Conservation (phyloP, 1,139 yeast genomes). For the Debaryomycetaceae sp. region DNA sequence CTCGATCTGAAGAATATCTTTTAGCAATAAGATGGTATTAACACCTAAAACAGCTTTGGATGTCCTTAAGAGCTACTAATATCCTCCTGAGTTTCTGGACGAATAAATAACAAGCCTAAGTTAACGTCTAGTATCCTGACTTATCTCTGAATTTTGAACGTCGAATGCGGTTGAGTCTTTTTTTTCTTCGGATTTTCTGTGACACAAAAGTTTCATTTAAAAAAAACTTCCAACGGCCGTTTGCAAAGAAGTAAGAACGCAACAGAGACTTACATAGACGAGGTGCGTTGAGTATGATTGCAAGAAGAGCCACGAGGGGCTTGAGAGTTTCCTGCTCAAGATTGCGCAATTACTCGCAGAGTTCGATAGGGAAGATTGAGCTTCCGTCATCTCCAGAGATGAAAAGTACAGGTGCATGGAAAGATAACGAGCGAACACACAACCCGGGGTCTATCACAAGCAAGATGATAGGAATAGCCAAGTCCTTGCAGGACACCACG, state of each 20-base stretch:
- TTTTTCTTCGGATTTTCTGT: background rate
- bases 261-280: background rate
- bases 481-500: conserved; percentile 19
- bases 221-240: background rate
- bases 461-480: conserved; percentile 26
- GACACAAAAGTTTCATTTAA: background rate
- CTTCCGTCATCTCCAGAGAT: conserved; percentile 31
- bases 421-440: conserved; percentile 12
- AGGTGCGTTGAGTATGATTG: background rate
- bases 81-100: background rate
- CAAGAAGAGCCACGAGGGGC: too few relatives aligned
- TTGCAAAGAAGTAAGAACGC: background rate
- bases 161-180: background rate
- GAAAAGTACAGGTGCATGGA: conserved; percentile 30
- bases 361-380: background rate
- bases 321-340: background rate
- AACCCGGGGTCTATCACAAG: conserved; percentile 13
- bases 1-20: background rate
- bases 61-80: background rate
- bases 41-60: background rate
- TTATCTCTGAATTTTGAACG: background rate
- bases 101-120: background rate
- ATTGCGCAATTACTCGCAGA: background rate
- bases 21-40: background rate
- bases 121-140: background rate